Evolutionary conservation across 2,329 filamentous ascomycete genomes (phyloP).

Genomic region (Alternaria arbusti): DNA sequence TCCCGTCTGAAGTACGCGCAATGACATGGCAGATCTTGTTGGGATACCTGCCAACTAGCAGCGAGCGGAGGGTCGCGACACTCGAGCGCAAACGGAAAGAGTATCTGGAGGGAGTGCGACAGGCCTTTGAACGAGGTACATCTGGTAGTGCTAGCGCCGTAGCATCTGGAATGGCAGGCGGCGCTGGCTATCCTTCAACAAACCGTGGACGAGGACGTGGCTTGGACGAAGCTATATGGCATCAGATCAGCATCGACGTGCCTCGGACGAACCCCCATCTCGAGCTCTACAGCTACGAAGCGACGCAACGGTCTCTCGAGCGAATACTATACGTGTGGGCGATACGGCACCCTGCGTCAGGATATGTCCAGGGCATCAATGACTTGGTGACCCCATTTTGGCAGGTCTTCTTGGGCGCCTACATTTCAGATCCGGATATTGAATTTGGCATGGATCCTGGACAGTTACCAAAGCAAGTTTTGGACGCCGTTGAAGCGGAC

Average conservation of each 20-base stretch:
- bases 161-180: constrained; percentile 62
- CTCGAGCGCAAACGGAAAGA: constrained; percentile 95
- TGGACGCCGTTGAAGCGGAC: constrained; percentile 97
- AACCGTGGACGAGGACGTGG: constrained; percentile 72
- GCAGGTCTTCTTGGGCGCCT: constrained; percentile 94
- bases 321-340: constrained; percentile 97
- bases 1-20: constrained; percentile 92
- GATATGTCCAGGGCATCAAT: constrained; percentile 98
- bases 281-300: constrained; percentile 92
- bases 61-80: constrained; percentile 86
- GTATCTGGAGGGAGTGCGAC: constrained; percentile 87
- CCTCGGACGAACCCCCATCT: constrained; percentile 96
- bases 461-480: constrained; percentile 84
- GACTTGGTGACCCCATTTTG: constrained; percentile 97
- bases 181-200: constrained; percentile 49
- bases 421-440: constrained; percentile 92
- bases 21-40: constrained; percentile 99
- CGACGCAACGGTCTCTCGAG: constrained; percentile 91
- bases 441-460: constrained; percentile 96
- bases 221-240: constrained; percentile 97
- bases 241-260: constrained; percentile 98
- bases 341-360: constrained; percentile 93
- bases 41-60: constrained; percentile 95
- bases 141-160: constrained; percentile 46
- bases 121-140: constrained; percentile 66